Conservation (phyloP, 768 basidiomycete species). For the Clitopilus passeckerianus region DNA sequence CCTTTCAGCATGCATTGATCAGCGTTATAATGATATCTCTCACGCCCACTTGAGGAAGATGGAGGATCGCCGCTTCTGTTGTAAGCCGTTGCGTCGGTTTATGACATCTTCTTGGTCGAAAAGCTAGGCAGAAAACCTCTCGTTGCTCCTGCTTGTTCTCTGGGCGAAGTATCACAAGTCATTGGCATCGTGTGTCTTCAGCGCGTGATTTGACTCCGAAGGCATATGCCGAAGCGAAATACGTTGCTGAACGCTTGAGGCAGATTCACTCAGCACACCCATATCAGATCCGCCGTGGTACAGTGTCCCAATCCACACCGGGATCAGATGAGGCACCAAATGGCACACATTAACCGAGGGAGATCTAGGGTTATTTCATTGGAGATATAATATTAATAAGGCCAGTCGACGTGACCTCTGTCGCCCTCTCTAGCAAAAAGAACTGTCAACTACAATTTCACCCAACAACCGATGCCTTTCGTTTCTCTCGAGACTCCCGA, state of each 20-base stretch:
- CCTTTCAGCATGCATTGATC: background rate
- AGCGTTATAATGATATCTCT: background rate
- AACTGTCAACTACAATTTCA: background rate
- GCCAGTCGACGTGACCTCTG: background rate
- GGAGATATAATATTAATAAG: background rate
- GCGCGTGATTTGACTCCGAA: background rate
- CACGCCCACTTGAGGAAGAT: background rate
- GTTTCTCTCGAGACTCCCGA: constrained; percentile 22
- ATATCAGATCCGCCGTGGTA: background rate
- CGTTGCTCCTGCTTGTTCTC: background rate
- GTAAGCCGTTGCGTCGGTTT: background rate
- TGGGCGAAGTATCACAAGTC: background rate
- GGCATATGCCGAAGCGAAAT: background rate
- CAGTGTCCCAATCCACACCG: background rate
- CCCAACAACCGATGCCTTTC: constrained; percentile 20
- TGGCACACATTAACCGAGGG: background rate
- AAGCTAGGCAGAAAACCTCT: background rate
- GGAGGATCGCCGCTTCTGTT: background rate
- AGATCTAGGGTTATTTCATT: background rate
- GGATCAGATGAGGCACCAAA: background rate
- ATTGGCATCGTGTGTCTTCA: background rate
- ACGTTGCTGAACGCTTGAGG: background rate
- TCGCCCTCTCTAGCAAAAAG: background rate
- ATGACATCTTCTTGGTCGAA: background rate
- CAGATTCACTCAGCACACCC: background rate